These are phyloP conservation scores for Meredithiella fracta DNA, from an alignment of 2,329 filamentous ascomycete genomes.

Conservation along the genomic window DNA sequence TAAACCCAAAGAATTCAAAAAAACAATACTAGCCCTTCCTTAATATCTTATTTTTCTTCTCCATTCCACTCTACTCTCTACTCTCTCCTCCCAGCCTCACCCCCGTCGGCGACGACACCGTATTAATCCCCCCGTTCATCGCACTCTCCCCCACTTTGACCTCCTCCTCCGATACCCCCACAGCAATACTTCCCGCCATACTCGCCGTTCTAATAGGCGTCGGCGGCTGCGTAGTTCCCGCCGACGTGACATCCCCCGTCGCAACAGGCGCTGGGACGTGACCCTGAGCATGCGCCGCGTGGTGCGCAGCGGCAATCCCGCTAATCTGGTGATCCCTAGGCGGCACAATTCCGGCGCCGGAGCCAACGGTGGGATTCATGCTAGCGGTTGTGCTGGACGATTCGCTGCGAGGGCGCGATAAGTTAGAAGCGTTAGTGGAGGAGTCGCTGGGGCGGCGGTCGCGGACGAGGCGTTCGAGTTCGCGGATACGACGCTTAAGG, in stretches of 20 bases:
- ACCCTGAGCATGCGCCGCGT: constrained; percentile 1
- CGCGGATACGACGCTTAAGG: constrained; percentile 43
- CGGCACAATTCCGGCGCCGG: constrained; percentile 15
- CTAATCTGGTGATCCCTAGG: constrained; percentile 10
- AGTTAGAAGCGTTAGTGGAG: constrained; percentile 18
- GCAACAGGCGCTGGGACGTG: constrained; percentile 14
- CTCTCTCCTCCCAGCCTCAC: background rate
- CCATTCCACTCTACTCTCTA: background rate
- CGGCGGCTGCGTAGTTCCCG: background rate
- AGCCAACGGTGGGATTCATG: constrained; percentile 22
- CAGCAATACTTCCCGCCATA: constrained; percentile 27
- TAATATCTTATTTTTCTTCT: background rate
- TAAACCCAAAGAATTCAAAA: background rate
- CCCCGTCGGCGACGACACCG: background rate
- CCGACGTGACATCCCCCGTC: constrained; percentile 18
- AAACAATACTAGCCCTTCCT: background rate
- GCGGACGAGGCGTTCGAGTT: constrained; percentile 40
- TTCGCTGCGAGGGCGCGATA: constrained; percentile 32
- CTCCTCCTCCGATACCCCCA: constrained; percentile 43
- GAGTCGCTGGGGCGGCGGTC: constrained; percentile 31
- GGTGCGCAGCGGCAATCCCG: constrained; percentile 1
- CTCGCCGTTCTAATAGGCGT: constrained; percentile 30
- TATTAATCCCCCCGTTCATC: constrained; percentile 28
- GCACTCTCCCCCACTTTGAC: constrained; percentile 46
- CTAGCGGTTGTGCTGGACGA: constrained; percentile 36